A percentile compares a stretch with the other conserved stretches of the same genome.
Conservation (phyloP, 495 filamentous ascomycete genomes). For the Amniculicola lignicola region DNA sequence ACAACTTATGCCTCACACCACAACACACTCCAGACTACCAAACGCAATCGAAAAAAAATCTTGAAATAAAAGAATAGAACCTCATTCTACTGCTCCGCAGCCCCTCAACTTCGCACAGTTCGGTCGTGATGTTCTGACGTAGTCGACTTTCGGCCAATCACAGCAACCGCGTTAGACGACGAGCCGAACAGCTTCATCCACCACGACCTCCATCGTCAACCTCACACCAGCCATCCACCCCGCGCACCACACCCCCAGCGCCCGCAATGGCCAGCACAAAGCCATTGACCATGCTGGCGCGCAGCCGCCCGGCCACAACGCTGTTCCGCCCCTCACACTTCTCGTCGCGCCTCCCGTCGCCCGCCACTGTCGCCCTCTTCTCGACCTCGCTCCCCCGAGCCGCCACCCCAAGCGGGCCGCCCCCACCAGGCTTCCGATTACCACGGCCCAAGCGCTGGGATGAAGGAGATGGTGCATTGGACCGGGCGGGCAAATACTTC, state of each 20-base stretch:
- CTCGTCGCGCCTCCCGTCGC: slow-evolving; percentile 28
- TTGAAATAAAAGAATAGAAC: no score
- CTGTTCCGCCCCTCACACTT: slow-evolving; percentile 23
- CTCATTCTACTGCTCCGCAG: no score
- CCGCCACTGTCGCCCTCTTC: slow-evolving; percentile 57
- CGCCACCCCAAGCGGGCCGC: slow-evolving; percentile 74
- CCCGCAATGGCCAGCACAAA: slow-evolving; percentile 36
- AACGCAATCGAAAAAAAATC: no score
- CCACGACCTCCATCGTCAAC: slow-evolving; percentile 13
- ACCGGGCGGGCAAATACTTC: slow-evolving; percentile 88
- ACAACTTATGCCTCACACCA: no score
- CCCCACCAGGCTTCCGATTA: slow-evolving; percentile 72
- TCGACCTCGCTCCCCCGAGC: slow-evolving; percentile 57
- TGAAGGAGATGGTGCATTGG: slow-evolving; percentile 65
- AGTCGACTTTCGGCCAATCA: slow-evolving; percentile 20
- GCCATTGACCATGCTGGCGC: slow-evolving; percentile 39
- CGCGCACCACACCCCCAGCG: slow-evolving; percentile 9
- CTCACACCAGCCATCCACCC: neutral
- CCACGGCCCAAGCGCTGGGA: slow-evolving; percentile 67
- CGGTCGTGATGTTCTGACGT: neutral
- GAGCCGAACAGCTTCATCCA: neutral
- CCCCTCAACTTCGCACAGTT: neutral
- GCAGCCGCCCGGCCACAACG: slow-evolving; percentile 25
- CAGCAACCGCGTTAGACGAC: neutral
- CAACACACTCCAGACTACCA: no score